A percentile compares a stretch with the other conserved stretches of the same genome.
phyloP scores from a whole-genome alignment of 2,329 filamentous ascomycete genomes.

The Aspergillus viridinutans region DNA sequence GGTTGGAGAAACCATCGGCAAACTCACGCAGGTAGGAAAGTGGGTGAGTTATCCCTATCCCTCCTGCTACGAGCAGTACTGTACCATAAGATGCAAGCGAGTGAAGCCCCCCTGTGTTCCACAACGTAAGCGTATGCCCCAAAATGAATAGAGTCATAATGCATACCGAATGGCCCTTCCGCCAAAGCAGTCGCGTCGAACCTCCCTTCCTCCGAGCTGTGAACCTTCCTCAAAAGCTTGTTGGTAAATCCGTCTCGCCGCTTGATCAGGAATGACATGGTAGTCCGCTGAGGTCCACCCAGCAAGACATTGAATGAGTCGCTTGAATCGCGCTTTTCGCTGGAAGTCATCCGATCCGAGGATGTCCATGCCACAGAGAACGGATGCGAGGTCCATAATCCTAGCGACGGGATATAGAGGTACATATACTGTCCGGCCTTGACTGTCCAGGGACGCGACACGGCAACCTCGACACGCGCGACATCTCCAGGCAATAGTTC shows the following conservation, averaged over 20 bases:
- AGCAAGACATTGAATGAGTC: conserved; percentile 27
- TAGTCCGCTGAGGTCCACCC: conserved; percentile 21
- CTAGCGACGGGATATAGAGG: conserved; percentile 50
- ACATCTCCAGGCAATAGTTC: conserved; percentile 55
- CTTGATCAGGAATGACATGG: conserved; percentile 32
- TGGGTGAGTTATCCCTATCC: conserved; percentile 36
- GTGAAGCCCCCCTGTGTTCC: conserved; percentile 24
- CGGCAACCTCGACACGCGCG: conserved; percentile 41
- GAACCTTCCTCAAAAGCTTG: conserved; percentile 25
- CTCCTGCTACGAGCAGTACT: conserved; percentile 32
- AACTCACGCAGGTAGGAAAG: conserved; percentile 32
- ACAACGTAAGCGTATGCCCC: neutral
- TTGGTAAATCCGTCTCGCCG: conserved; percentile 32
- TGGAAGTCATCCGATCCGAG: conserved; percentile 7
- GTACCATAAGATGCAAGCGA: conserved; percentile 30
- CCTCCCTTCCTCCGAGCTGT: conserved; percentile 20
- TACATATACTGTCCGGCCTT: conserved; percentile 52
- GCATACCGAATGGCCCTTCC: conserved; percentile 34
- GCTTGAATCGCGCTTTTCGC: conserved; percentile 26
- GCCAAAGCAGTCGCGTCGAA: conserved; percentile 27
- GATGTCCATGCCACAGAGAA: conserved; percentile 41
- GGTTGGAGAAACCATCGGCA: conserved; percentile 20
- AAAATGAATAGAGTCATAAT: neutral
- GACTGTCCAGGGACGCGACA: conserved; percentile 30
- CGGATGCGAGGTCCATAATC: conserved; percentile 41